Evolutionary conservation across 139 green algal genomes (phyloP).

Genomic region (Picochlorum sp.): DNA sequence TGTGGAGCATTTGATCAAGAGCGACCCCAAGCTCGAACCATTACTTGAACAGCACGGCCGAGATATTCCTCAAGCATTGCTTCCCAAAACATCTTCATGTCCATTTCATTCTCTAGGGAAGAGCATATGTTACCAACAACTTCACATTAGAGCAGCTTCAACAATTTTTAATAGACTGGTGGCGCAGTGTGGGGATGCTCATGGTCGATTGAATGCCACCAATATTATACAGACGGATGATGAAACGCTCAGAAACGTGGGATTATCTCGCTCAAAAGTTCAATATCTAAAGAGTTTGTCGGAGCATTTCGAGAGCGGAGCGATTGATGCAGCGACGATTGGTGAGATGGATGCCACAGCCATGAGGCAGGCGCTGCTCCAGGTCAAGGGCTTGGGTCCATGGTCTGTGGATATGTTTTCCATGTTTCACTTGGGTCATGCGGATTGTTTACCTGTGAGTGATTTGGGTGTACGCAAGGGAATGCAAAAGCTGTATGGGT

Average conservation of each 20-base stretch:
- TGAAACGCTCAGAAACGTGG: conserved; percentile 13
- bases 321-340: conserved; percentile 28
- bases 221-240: conserved; percentile 4
- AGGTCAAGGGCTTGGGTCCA: conserved; percentile 35
- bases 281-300: conserved; percentile 39
- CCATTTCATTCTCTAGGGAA: conserved; percentile 34
- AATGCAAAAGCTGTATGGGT: conserved; percentile 25
- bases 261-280: conserved; percentile 23
- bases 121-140: conserved; percentile 44
- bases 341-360: conserved; percentile 18
- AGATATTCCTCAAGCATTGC: conserved; percentile 14
- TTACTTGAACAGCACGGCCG: conserved; percentile 29
- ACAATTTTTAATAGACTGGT: conserved; percentile 2
- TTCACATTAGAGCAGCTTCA: conserved; percentile 12
- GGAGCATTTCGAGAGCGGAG: conserved; percentile 23
- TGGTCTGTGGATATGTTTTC: conserved; percentile 24
- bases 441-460: conserved; percentile 47
- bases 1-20: no score
- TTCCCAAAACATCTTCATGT: conserved; percentile 12
- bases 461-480: conserved; percentile 52
- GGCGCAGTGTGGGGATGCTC: neutral
- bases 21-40: conserved; percentile 15
- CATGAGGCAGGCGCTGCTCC: conserved; percentile 19
- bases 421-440: conserved; percentile 45
- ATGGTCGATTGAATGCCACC: conserved; percentile 1